A percentile compares a stretch with the other conserved stretches of the same genome.
These are phyloP conservation scores for Metschnikowia aberdeeniae DNA, from an alignment of 805 yeast species.

Conservation along the genomic window DNA sequence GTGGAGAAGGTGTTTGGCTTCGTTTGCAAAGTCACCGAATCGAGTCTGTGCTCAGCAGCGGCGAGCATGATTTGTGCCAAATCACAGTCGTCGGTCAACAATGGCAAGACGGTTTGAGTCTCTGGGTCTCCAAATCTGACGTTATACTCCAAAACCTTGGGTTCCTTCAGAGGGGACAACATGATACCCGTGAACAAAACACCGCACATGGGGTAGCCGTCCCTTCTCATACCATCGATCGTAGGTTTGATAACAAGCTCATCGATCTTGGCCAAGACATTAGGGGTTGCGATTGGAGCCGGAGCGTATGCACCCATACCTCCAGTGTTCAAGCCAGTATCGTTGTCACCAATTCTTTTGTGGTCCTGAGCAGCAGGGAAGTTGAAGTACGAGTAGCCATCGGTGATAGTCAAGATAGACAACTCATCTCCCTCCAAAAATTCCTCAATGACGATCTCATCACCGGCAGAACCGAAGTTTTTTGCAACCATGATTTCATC, in stretches of 20 bases:
- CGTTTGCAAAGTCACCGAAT: constrained; percentile 62
- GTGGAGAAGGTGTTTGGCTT: constrained; percentile 63
- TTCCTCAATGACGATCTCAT: constrained; percentile 90
- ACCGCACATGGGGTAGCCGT: constrained; percentile 94
- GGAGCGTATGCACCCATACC: constrained; percentile 99
- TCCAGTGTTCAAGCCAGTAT: constrained; percentile 93
- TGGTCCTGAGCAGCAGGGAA: constrained; percentile 99
- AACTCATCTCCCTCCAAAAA: constrained; percentile 95
- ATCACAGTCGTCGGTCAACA: constrained; percentile 80
- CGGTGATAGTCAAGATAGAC: constrained; percentile 85
- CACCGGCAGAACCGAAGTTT: constrained; percentile 91
- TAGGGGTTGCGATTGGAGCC: constrained; percentile 88
- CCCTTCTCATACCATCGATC: constrained; percentile 92
- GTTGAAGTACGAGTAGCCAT: constrained; percentile 86
- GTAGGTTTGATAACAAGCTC: constrained; percentile 81
- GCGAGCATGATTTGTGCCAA: constrained; percentile 90
- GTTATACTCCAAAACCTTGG: constrained; percentile 93
- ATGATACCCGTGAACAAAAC: constrained; percentile 93
- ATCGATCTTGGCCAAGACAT: constrained; percentile 65
- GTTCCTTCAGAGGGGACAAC: constrained; percentile 75
- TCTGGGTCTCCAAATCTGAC: constrained; percentile 99
- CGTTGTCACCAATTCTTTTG: constrained; percentile 91
- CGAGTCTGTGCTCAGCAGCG: constrained; percentile 90
- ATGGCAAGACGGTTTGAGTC: constrained; percentile 92
- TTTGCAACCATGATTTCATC: constrained; percentile 84